Percentiles rank a stretch among this genome's conserved stretches.
phyloP scores from a whole-genome alignment of 202 grass and related monocot species.

The Musa balbisiana region DNA sequence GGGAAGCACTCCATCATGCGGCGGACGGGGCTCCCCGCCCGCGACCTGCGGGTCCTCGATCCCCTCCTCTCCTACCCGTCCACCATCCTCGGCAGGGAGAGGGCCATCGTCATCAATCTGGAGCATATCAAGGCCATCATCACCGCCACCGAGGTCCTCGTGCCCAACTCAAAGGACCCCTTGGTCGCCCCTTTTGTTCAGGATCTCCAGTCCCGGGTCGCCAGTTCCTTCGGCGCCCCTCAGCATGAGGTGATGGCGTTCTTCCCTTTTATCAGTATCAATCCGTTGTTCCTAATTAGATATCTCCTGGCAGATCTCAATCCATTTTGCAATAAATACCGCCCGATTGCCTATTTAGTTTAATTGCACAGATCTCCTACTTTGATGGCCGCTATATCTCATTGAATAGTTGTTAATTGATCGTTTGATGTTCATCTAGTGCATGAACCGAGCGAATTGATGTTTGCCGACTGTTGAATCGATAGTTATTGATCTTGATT shows the following conservation, averaged over 20 bases:
- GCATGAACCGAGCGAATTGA: not conserved
- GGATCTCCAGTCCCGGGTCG: slow-evolving; percentile 59
- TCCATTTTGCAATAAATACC: not conserved
- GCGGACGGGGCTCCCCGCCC: slow-evolving; percentile 71
- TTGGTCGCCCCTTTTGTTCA: slow-evolving; percentile 41
- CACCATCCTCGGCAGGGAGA: slow-evolving; percentile 71
- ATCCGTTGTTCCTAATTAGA: not conserved
- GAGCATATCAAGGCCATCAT: slow-evolving; percentile 83
- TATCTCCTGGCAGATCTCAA: not conserved
- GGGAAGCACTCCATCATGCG: slow-evolving; percentile 69
- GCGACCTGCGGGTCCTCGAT: slow-evolving; percentile 74
- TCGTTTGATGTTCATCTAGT: not conserved
- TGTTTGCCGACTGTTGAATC: not conserved
- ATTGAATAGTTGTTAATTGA: not conserved
- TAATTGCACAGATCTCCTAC: not conserved
- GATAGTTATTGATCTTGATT: not conserved
- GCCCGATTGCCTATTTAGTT: not conserved
- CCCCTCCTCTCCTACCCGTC: slow-evolving; percentile 71
- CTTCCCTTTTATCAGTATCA: not conserved
- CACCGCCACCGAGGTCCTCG: slow-evolving; percentile 69
- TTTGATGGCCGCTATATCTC: too few relatives aligned
- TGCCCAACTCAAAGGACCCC: slow-evolving; percentile 52
- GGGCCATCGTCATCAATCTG: slow-evolving; percentile 76
- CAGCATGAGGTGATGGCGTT: slow-evolving; percentile 9
- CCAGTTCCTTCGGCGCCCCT: slow-evolving; percentile 15